Evolutionary conservation across 108 stramenopile species (phyloP), one percentile per base, ranked within the genome.

Genomic region (Fistulifera pelliculosa): DNA sequence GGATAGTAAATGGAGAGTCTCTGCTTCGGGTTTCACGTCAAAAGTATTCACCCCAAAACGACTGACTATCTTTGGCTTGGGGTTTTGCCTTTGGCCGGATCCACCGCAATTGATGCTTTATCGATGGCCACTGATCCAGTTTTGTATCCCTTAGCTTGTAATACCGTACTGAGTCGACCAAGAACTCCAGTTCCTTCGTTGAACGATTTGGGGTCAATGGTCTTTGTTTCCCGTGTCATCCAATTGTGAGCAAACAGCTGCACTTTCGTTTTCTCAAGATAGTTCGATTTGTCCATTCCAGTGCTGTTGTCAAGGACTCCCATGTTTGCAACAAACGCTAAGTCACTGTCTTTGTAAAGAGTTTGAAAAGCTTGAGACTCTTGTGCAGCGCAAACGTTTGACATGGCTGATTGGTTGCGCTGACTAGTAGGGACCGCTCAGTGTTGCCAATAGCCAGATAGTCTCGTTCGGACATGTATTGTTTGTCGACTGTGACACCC

Each of bases 211-310:
- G 74, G 38, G 55, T 80, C 79, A 44, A 67, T 60, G 13, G 62
- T 48, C 25, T 43, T 44, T 21, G 72, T 35, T 54, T 72, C 72
- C n/a, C 45, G 23, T 41, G 15, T 23, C 73, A 70, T 69, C 0
- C 49, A 49, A 52, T 79, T 76, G 56, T 83, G 81, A 2, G 81
- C 74, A 65, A 83, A 83, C 15, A 83, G 66, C 17, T 48, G 23
- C 28, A 55, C 56, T n/a, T 50, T 48, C 8, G 63, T 64, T 13
- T 31, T 19, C 8, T 12, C 3, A 8, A 7, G 15, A 17, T 59
- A 73, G 19, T 69, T 55, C 21, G 42, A 43, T 27, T 62, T 56
- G 54, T 35, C 31, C 31, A 35, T 3, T 35, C 31, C 38, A 2
- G 38, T 41, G 50, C 68, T 51, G n/a, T 25, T n/a, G 27, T 39